Evolutionary conservation across 495 filamentous ascomycete species (phyloP), one percentile per base, ranked within the genome.

Genomic region (Aspergillus cavernicola): DNA sequence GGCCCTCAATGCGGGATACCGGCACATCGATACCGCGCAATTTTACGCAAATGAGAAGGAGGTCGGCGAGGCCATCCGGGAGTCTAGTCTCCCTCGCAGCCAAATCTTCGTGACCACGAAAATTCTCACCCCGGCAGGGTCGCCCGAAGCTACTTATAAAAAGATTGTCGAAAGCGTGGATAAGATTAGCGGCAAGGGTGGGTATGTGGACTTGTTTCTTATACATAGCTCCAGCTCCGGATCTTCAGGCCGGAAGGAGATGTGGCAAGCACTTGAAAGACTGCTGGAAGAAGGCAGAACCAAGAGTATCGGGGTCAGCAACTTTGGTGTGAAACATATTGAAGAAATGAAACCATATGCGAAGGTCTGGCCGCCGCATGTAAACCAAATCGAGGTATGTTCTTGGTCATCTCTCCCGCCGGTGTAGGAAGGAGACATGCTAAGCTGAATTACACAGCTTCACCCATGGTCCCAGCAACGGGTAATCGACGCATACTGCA

Each of bases 1-100:
- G 29, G 86, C 86, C n/a, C 69, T 90, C 26, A 63, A 76, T 5
- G 63, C 72, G 6, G 85, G 86, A 42, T 89, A 89, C 70, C 80
- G 85, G 33, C 84, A 86, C 67, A 85, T 90, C 55, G 86, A 90
- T 66, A 84, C 85, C 0, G 86, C 86, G 0, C 83, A 88, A 62
- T 82, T 79, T 66, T 89, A 89, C 64, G 73, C 63, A 31, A 90
- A 89, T 57, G 86, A 90, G 56, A 56, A 62, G 2, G 76, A 86
- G 60, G 84, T 89, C 53, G 86, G 86, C 11, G 70, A 80, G 35
- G 85, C 85, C 0, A 67, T 86, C 15, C 77, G 74, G 32, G 50
- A 77, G 33, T 79, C 77, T 9, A 72, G 74, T 1, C 43, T 88
- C 11, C 67, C 74, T 5, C 79, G 85, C 50, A 65, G 71, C 7